Evolutionary conservation across 2,329 filamentous ascomycete species (phyloP).

Genomic region (Colletotrichum eleusines): DNA sequence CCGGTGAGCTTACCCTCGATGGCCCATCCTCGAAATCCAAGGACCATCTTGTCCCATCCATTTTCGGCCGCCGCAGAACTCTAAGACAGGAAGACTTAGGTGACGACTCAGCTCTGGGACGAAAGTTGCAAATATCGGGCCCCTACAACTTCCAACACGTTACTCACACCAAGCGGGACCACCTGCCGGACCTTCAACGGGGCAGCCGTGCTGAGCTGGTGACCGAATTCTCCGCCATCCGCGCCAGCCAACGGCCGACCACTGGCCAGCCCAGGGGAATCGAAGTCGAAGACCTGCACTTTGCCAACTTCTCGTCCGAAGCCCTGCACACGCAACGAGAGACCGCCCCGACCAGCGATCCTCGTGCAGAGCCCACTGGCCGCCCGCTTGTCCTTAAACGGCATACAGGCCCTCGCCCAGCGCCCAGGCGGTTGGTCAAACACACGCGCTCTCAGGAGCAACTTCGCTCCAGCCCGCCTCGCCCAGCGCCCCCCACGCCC

Average conservation of each 20-base stretch:
- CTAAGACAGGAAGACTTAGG: constrained; percentile 45
- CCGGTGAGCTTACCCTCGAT: constrained; percentile 57
- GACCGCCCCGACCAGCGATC: constrained; percentile 12
- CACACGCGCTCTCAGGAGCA: constrained; percentile 64
- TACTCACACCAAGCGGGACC: constrained; percentile 67
- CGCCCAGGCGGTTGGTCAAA: constrained; percentile 55
- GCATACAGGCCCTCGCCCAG: constrained; percentile 32
- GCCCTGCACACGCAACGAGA: constrained; percentile 47
- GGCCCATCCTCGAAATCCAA: constrained; percentile 50
- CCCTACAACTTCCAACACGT: constrained; percentile 78
- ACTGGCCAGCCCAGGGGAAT: constrained; percentile 53
- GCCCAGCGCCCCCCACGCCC: constrained; percentile 57
- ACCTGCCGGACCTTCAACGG: constrained; percentile 56
- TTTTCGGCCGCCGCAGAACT: constrained; percentile 64
- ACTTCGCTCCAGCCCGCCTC: constrained; percentile 60
- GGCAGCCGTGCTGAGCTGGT: constrained; percentile 57
- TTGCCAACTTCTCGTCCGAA: constrained; percentile 63
- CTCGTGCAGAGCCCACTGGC: constrained; percentile 12
- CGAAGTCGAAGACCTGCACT: constrained; percentile 57
- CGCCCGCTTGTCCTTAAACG: constrained; percentile 18
- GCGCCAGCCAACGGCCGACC: constrained; percentile 52
- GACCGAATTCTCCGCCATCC: constrained; percentile 58
- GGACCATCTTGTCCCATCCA: constrained; percentile 61
- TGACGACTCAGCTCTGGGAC: constrained; percentile 45
- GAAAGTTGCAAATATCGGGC: constrained; percentile 67